Percentiles rank a stretch among this genome's conserved stretches.
Evolutionary conservation across 73 alveolate genomes (phyloP).

Genomic region (Tetrahymena thermophila): DNA sequence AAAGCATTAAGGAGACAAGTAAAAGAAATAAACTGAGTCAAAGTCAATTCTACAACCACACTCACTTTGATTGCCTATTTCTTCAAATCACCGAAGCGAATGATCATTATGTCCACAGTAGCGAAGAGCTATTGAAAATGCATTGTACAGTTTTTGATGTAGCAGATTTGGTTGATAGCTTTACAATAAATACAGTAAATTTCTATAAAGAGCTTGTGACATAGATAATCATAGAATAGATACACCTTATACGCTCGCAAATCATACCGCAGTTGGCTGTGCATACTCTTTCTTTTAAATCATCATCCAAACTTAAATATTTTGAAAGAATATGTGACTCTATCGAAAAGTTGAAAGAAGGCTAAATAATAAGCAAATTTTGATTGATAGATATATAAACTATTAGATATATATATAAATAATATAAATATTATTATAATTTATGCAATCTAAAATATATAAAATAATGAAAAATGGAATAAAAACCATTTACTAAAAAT

Average conservation of each 20-base stretch:
- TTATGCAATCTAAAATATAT: no score
- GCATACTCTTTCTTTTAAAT: not conserved
- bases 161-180: not conserved
- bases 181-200: not conserved
- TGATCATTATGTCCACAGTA: not conserved
- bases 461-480: no score
- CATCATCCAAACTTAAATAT: not conserved
- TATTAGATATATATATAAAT: not conserved
- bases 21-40: not conserved
- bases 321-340: not conserved
- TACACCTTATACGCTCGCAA: not conserved
- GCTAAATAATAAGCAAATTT: not conserved
- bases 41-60: not conserved
- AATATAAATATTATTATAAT: no score
- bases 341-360: not conserved
- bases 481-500: no score
- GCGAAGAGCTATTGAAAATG: not conserved
- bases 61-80: not conserved
- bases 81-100: not conserved
- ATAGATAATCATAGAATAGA: not conserved
- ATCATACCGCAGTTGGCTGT: not conserved
- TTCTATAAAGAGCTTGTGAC: not conserved
- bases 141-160: not conserved
- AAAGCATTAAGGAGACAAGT: not conserved
- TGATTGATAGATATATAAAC: not conserved